These are phyloP conservation scores for Fusarium sp. DNA, from an alignment of 2,329 filamentous ascomycete species.

Conservation along the genomic window DNA sequence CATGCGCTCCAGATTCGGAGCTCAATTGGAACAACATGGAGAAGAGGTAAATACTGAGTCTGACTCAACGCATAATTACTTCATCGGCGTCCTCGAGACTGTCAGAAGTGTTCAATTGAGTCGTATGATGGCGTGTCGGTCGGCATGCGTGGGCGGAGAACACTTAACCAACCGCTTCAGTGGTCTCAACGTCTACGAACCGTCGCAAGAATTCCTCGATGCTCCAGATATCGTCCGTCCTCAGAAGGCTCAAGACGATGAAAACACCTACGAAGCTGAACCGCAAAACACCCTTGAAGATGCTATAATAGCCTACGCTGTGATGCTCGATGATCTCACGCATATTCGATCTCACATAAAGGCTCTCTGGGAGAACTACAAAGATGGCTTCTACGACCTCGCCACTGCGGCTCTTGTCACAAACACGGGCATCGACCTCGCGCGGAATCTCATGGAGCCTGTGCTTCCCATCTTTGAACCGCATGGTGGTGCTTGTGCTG, in stretches of 20 bases:
- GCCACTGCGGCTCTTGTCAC: background rate
- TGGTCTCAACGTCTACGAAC: background rate
- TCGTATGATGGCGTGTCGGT: too few species aligned
- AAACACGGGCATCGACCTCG: background rate
- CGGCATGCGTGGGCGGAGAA: too few species aligned
- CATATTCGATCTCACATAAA: background rate
- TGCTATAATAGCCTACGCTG: constrained; percentile 38
- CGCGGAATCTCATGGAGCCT: background rate
- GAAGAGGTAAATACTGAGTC: background rate
- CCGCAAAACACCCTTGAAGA: constrained; percentile 36
- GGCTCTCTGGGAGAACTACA: background rate
- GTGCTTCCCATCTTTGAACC: background rate
- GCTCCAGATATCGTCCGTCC: background rate
- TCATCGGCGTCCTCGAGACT: constrained; percentile 42
- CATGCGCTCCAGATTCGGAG: background rate
- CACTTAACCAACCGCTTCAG: background rate
- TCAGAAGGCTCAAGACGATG: background rate
- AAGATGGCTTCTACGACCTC: background rate
- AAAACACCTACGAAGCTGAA: constrained; percentile 46
- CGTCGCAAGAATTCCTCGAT: background rate
- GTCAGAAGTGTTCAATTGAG: constrained; percentile 46
- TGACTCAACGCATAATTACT: background rate
- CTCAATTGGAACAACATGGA: background rate
- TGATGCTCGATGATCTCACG: constrained; percentile 43
- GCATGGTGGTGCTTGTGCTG: background rate